Conservation (phyloP, 345 rosid species). For the Dipteronia sinensis region DNA sequence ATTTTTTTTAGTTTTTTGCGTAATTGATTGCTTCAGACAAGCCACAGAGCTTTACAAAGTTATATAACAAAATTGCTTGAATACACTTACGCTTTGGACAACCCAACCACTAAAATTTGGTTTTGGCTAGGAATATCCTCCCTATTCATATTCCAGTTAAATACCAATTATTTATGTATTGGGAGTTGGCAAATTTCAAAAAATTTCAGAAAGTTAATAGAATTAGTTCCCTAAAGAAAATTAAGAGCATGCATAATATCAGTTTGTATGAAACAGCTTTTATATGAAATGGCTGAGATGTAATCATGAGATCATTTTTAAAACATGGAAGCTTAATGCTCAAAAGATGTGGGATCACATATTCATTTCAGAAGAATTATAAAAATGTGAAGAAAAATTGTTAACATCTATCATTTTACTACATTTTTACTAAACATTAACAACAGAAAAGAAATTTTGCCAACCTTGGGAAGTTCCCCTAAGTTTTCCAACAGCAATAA, state of each 20-base stretch:
- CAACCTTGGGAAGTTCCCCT: slow-evolving; percentile 98
- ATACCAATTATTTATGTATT: background rate
- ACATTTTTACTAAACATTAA: background rate
- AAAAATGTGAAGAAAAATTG: background rate
- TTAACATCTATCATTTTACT: background rate
- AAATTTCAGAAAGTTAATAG: background rate
- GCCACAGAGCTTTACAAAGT: background rate
- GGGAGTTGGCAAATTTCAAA: background rate
- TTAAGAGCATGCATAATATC: no score
- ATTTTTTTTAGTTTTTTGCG: background rate
- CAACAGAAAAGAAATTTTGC: slow-evolving; percentile 13
- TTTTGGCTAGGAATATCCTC: background rate
- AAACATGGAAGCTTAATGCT: background rate
- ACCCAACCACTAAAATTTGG: background rate
- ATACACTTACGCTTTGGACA: background rate
- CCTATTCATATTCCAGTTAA: background rate
- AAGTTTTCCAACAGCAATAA: slow-evolving; percentile 97
- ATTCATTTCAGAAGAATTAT: background rate
- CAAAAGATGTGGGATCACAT: background rate
- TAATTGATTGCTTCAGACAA: background rate
- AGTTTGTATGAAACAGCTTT: background rate
- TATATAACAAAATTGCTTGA: background rate
- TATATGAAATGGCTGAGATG: background rate
- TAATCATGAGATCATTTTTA: background rate
- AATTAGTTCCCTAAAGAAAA: background rate